Percentiles rank a stretch among this genome's conserved stretches.
phyloP scores from a whole-genome alignment of 2,329 filamentous ascomycete genomes.

The Aspergillus caelatus region DNA sequence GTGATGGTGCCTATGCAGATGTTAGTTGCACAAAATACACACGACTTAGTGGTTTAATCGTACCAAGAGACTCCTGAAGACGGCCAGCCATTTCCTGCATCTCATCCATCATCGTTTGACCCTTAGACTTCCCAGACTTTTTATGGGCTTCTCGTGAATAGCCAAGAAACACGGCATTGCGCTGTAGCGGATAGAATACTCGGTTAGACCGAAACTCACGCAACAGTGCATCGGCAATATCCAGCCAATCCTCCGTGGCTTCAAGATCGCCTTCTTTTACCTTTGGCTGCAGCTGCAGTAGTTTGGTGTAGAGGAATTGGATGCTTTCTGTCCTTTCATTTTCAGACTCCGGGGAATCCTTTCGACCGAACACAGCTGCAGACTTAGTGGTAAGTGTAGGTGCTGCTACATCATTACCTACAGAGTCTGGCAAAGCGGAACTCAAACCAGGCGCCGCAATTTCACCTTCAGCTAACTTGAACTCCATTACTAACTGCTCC shows the following conservation, averaged over 20 bases:
- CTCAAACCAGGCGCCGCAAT: slow-evolving; percentile 18
- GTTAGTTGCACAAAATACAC: slow-evolving; percentile 16
- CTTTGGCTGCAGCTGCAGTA: slow-evolving; percentile 51
- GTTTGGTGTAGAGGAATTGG: slow-evolving; percentile 48
- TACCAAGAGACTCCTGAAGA: slow-evolving; percentile 47
- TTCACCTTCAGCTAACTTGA: slow-evolving; percentile 30
- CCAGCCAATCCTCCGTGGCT: slow-evolving; percentile 59
- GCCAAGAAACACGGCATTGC: slow-evolving; percentile 54
- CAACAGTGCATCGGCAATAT: slow-evolving; percentile 60
- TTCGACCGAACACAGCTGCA: slow-evolving; percentile 19
- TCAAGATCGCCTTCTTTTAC: slow-evolving; percentile 54
- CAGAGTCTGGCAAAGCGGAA: slow-evolving; percentile 23
- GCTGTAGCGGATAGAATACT: slow-evolving; percentile 60
- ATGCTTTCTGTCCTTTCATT: slow-evolving; percentile 45
- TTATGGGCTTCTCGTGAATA: slow-evolving; percentile 47
- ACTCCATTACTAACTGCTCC: slow-evolving; percentile 45
- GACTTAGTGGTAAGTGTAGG: slow-evolving; percentile 21
- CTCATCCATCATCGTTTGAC: slow-evolving; percentile 43
- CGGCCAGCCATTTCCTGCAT: slow-evolving; percentile 48
- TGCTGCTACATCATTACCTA: slow-evolving; percentile 12
- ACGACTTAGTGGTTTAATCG: not conserved
- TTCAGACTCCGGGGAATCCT: slow-evolving; percentile 33
- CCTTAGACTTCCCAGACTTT: slow-evolving; percentile 39
- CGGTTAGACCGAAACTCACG: slow-evolving; percentile 64
- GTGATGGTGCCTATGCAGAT: slow-evolving; percentile 21